Conservation (phyloP, 495 filamentous ascomycete genomes). For the Cladorrhinum samala region DNA sequence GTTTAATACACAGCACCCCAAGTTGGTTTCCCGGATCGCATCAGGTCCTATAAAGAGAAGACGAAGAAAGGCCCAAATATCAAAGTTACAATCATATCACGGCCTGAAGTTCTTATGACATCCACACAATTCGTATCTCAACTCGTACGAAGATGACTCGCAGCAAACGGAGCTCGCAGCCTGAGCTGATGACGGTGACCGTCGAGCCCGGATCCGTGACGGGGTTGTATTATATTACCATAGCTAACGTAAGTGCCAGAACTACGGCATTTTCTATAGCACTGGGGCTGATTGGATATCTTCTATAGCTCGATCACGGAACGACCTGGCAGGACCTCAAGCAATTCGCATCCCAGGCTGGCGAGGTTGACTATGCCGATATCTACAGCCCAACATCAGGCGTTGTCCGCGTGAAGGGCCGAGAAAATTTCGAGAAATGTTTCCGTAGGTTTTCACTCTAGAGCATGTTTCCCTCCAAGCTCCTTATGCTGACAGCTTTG, state of each 20-base stretch:
- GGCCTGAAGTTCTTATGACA: no score
- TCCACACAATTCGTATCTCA: neutral
- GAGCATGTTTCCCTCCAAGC: neutral
- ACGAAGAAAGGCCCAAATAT: no score
- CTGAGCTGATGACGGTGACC: slow-evolving; percentile 3
- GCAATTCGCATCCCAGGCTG: slow-evolving; percentile 10
- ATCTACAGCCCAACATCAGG: slow-evolving; percentile 18
- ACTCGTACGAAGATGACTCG: slow-evolving; percentile 3
- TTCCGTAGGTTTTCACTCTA: slow-evolving; percentile 13
- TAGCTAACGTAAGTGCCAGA: slow-evolving; percentile 15
- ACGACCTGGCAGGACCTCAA: slow-evolving; percentile 23
- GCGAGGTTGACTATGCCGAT: slow-evolving; percentile 18
- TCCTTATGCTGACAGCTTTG: no score
- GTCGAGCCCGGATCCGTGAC: slow-evolving; percentile 15
- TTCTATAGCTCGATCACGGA: slow-evolving; percentile 12
- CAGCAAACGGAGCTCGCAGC: neutral
- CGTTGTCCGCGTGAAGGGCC: slow-evolving; percentile 17
- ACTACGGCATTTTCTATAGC: neutral
- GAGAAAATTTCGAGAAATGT: slow-evolving; percentile 20
- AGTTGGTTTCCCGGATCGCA: no score
- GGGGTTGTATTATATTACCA: slow-evolving; percentile 19
- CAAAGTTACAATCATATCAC: no score
- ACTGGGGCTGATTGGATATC: neutral
- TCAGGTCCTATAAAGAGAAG: no score
- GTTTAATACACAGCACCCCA: no score